Conservation (phyloP, 2,329 filamentous ascomycete genomes). For the Botrytis deweyae region DNA sequence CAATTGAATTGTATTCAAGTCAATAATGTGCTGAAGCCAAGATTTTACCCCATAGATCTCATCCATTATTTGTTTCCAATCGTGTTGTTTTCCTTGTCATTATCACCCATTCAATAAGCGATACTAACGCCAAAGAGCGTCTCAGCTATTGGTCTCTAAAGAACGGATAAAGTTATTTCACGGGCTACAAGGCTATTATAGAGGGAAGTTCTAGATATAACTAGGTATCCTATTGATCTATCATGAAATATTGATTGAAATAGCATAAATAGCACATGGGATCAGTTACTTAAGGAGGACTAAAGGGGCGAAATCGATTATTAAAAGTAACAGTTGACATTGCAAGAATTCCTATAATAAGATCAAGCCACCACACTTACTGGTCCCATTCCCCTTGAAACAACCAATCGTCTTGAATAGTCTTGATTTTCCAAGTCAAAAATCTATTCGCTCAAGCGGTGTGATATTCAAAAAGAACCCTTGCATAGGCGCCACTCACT, state of each 20-base stretch:
- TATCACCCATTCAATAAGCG: neutral
- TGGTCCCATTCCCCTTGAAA: conserved; percentile 11
- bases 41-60: conserved; percentile 5
- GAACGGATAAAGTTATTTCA: neutral
- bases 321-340: neutral
- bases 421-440: neutral
- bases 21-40: neutral
- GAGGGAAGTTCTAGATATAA: neutral
- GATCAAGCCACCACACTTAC: conserved; percentile 8
- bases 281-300: neutral
- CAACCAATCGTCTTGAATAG: conserved; percentile 11
- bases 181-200: neutral
- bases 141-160: neutral
- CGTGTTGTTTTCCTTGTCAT: neutral
- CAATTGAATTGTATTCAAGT: neutral
- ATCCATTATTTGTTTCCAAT: neutral
- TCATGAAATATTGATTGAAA: neutral
- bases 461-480: conserved; percentile 13
- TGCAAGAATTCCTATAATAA: conserved; percentile 8
- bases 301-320: neutral
- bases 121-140: conserved; percentile 2
- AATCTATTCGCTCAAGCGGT: conserved; percentile 15
- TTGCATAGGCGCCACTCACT: conserved; percentile 19
- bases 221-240: neutral
- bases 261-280: neutral